Base-by-base conservation (phyloP, 2,329 filamentous ascomycete genomes). In the Diplocarpon rosae region DNA sequence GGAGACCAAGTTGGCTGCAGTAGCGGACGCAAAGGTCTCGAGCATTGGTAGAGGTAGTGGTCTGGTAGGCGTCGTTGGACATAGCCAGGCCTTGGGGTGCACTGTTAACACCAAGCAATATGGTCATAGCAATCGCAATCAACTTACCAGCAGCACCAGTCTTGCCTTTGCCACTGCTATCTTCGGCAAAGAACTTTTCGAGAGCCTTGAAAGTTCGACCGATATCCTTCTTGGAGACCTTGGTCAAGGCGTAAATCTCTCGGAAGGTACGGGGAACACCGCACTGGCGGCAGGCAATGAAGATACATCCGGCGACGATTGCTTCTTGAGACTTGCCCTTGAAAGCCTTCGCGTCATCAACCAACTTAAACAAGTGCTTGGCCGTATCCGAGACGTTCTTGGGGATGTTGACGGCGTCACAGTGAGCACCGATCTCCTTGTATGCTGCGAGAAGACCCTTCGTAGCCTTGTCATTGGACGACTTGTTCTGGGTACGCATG, bases 201-300 rank as follows among this genome's bases (percentile, higher is more conserved):
- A 98, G 73, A 46, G 80, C 72, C 70, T 98, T 98, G 75, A 95
- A 98, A 17, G 90, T 90, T 46, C 89, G 75, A 16, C 92, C 92
- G 52, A 98, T 95, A 62, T 98, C 93, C 69, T 96, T 96, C 71
- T 96, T 95, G 49, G 83, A 82, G 24, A 98, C 90, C 55, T 85
- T 86, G 8, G 92, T 98, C 63, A 96, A 72, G 49, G 87, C 83
- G 67, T 85, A 93, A 58, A 98, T 92, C 64, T 98, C 93, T 39
- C 85, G 80, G 68, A 98, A 98, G 3, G 88, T 94, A 53, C 92
- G 84, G 4, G 85, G 83, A 27, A 89, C 83, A 50, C 80, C 78
- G 60, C 86, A 84, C 65, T 95, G 87, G 36, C 92, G 87, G 63
- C 90, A 96, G 33, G 92, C 88, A 57, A 98, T 90, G 70, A 98